phyloP scores from a whole-genome alignment of 2,329 filamentous ascomycete genomes.

The Fusarium buxicola region DNA sequence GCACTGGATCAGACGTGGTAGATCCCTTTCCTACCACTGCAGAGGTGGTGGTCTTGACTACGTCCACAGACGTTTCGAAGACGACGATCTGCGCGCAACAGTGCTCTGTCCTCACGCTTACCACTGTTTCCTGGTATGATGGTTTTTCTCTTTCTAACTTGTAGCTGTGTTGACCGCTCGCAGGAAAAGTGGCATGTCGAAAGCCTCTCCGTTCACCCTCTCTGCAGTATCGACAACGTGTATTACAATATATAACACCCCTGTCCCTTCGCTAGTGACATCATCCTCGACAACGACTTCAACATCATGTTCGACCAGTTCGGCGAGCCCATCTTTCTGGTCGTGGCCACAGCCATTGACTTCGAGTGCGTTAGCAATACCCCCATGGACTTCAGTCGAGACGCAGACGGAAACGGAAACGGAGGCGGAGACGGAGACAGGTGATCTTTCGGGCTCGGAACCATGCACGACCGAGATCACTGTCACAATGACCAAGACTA shows the following conservation, averaged over 20 bases:
- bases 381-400: conserved; percentile 14
- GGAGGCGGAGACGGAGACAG: background rate
- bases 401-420: background rate
- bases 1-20: conserved; percentile 14
- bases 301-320: conserved; percentile 17
- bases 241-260: conserved; percentile 33
- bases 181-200: conserved; percentile 28
- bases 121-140: conserved; percentile 37
- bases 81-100: conserved; percentile 38
- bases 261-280: conserved; percentile 7
- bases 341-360: conserved; percentile 16
- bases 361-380: conserved; percentile 5
- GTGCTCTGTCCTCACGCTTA: conserved; percentile 37
- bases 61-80: conserved; percentile 12
- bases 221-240: conserved; percentile 33
- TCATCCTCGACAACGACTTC: conserved; percentile 3
- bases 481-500: conserved; percentile 43
- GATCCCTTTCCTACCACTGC: conserved; percentile 1
- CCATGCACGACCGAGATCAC: conserved; percentile 44
- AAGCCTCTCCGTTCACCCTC: conserved; percentile 9
- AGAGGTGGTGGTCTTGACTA: conserved; percentile 1
- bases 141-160: background rate
- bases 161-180: conserved; percentile 4
- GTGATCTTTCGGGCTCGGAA: conserved; percentile 16
- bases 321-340: conserved; percentile 6